Percentiles rank a stretch among this genome's conserved stretches.
Conservation (phyloP, 352 stramenopile species). For the Pythium phragmiticola region DNA sequence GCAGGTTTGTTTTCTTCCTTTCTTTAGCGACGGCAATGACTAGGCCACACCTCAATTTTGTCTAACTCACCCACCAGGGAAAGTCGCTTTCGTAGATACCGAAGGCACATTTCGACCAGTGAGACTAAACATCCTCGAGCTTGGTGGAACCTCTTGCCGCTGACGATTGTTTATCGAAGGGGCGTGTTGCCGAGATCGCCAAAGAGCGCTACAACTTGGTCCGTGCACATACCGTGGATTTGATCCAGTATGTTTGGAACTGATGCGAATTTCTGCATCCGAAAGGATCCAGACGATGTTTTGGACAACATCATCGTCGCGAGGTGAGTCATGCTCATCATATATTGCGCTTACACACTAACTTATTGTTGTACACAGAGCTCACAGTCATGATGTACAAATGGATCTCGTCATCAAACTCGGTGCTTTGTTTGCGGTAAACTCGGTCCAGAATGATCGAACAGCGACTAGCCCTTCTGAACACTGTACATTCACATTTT, state of each 20-base stretch:
- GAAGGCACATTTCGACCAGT: conserved; percentile 92
- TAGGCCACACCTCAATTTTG: background rate
- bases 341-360: background rate
- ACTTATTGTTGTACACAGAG: conserved; percentile 34
- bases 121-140: background rate
- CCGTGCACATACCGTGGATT: background rate
- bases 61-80: conserved; percentile 38
- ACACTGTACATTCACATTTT: background rate
- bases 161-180: conserved; percentile 28
- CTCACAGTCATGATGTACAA: conserved; percentile 85
- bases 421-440: conserved; percentile 67
- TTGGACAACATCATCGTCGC: conserved; percentile 94
- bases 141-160: background rate
- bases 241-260: background rate
- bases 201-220: conserved; percentile 80
- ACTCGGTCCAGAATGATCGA: background rate
- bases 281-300: conserved; percentile 82
- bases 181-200: conserved; percentile 82
- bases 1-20: conserved; percentile 45
- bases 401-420: conserved; percentile 87
- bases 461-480: background rate
- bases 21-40: background rate
- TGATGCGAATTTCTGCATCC: background rate
- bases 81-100: conserved; percentile 89
- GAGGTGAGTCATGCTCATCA: conserved; percentile 34